These are phyloP conservation scores for Komagataella phaffii DNA, from an alignment of 805 yeast species.

Conservation along the genomic window DNA sequence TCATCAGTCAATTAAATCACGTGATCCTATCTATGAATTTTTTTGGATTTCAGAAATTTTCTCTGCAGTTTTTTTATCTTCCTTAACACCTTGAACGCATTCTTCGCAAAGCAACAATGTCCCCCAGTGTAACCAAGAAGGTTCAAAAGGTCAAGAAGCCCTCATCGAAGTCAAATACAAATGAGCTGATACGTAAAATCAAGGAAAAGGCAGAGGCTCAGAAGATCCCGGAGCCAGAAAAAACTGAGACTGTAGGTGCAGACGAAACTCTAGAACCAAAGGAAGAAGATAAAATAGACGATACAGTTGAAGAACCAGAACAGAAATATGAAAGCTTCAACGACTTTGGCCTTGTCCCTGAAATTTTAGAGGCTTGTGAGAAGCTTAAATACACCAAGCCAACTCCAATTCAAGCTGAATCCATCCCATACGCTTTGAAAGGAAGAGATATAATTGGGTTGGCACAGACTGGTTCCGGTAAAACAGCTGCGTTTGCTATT, in stretches of 20 bases:
- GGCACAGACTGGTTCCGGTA: conserved; percentile 97
- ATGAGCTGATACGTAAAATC: conserved; percentile 1
- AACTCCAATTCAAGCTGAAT: conserved; percentile 86
- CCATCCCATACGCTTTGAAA: conserved; percentile 81
- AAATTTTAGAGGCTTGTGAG: conserved; percentile 67
- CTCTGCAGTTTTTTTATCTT: background rate
- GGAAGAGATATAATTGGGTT: conserved; percentile 92
- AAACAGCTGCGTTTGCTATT: conserved; percentile 96
- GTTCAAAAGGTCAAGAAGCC: background rate
- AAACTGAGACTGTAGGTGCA: conserved; percentile 1
- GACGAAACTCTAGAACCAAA: conserved; percentile 3
- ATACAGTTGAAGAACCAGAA: conserved; percentile 1
- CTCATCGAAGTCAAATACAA: background rate
- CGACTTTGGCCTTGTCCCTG: conserved; percentile 59
- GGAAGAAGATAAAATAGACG: conserved; percentile 10
- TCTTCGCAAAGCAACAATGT: background rate
- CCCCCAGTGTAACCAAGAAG: background rate
- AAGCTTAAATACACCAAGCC: conserved; percentile 67
- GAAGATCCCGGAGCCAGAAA: conserved; percentile 6
- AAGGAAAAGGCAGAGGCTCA: conserved; percentile 6
- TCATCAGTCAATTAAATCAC: background rate
- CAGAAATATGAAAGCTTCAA: conserved; percentile 22
- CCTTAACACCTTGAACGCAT: background rate
- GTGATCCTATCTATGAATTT: background rate
- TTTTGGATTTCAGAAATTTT: background rate